These are phyloP conservation scores for Lumnitzera littorea DNA, from an alignment of 345 rosid species.

Conservation along the genomic window DNA sequence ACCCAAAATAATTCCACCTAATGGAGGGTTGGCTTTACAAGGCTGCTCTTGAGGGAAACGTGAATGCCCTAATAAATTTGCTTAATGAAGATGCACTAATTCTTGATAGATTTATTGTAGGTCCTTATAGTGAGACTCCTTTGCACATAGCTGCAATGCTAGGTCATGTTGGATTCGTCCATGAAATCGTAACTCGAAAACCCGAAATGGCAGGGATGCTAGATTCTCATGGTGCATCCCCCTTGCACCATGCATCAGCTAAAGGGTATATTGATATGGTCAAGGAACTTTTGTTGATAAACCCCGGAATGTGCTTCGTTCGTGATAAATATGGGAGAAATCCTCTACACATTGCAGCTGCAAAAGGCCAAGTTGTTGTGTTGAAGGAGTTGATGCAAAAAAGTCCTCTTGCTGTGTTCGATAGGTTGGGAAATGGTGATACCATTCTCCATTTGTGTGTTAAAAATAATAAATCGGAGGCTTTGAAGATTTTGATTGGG, in stretches of 20 bases:
- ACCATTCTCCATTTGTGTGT: constrained; percentile 5
- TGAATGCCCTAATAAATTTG: background rate
- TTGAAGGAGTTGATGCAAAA: background rate
- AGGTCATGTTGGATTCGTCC: constrained; percentile 7
- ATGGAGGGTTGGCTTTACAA: constrained; percentile 4
- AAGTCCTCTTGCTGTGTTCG: background rate
- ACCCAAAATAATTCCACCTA: too few species aligned
- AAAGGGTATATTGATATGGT: constrained; percentile 9
- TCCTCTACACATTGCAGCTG: constrained; percentile 6
- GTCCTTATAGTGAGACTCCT: constrained; percentile 7
- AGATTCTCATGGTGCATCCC: constrained; percentile 9
- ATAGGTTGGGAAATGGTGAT: background rate
- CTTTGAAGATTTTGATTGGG: background rate
- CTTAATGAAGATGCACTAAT: constrained; percentile 6
- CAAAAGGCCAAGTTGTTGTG: constrained; percentile 12
- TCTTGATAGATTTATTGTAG: constrained; percentile 3
- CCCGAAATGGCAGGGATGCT: constrained; percentile 4
- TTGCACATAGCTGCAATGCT: constrained; percentile 13
- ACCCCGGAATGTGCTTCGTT: background rate
- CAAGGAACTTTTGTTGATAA: background rate
- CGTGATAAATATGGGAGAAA: constrained; percentile 9
- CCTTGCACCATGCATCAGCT: constrained; percentile 19
- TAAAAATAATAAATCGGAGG: background rate
- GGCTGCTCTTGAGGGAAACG: constrained; percentile 6
- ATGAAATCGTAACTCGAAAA: constrained; percentile 2